These are phyloP conservation scores for Sporothrix variecibatus DNA, from an alignment of 2,329 filamentous ascomycete genomes.

Conservation along the genomic window DNA sequence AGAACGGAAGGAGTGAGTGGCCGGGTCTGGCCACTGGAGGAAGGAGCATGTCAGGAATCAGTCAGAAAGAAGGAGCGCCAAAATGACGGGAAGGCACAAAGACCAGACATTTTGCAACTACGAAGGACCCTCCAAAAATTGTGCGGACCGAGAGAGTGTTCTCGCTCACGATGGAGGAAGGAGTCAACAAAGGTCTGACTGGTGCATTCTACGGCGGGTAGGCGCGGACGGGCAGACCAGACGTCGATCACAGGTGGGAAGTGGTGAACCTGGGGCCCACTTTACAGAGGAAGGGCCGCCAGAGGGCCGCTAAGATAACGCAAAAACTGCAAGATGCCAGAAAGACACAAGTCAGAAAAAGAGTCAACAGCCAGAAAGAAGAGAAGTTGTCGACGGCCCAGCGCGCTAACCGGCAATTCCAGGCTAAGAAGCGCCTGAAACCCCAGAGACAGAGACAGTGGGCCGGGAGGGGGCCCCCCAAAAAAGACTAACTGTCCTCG, in stretches of 20 bases:
- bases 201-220: background rate
- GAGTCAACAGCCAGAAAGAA: background rate
- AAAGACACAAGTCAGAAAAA: background rate
- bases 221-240: conserved; percentile 4
- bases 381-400: background rate
- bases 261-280: background rate
- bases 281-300: background rate
- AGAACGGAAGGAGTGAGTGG: background rate
- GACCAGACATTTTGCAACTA: background rate
- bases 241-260: background rate
- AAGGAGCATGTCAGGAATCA: background rate
- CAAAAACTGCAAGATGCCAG: conserved; percentile 2
- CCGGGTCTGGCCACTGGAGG: background rate
- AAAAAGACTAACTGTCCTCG: background rate
- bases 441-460: background rate
- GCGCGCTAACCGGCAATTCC: conserved; percentile 13
- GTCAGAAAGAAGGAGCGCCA: background rate
- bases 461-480: background rate
- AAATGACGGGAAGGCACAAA: background rate
- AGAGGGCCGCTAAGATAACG: conserved; percentile 11
- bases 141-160: background rate
- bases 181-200: background rate
- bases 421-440: conserved; percentile 22
- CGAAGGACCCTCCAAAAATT: background rate
- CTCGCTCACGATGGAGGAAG: background rate